These are phyloP conservation scores for Perkinsus chesapeaki DNA, from an alignment of 169 alveolate genomes.

Conservation along the genomic window DNA sequence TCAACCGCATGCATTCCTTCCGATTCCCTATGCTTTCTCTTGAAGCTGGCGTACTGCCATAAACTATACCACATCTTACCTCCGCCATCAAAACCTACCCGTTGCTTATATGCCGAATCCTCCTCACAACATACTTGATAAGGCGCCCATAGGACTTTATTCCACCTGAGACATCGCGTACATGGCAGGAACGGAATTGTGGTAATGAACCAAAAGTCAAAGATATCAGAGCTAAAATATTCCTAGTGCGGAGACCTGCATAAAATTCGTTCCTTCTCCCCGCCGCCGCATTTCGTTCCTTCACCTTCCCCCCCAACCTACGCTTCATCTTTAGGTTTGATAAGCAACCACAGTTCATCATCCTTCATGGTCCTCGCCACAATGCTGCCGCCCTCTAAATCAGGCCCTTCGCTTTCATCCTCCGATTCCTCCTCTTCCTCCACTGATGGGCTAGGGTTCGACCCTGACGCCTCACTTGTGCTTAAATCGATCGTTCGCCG, in stretches of 20 bases:
- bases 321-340: not conserved
- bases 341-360: not conserved
- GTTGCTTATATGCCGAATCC: not conserved
- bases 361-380: not conserved
- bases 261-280: not conserved
- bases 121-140: not conserved
- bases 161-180: not conserved
- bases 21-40: not conserved
- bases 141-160: not conserved
- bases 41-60: not conserved
- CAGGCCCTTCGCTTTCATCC: not conserved
- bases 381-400: not conserved
- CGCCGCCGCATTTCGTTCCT: not conserved
- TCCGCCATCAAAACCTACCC: not conserved
- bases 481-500: not conserved
- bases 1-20: not conserved
- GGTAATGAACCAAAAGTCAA: too few relatives aligned
- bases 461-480: not conserved
- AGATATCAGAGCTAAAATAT: too few relatives aligned
- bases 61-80: not conserved
- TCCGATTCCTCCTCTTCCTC: not conserved
- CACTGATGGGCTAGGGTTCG: not conserved
- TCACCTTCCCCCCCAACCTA: not conserved
- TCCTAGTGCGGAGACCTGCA: too few relatives aligned
- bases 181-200: not conserved